These are phyloP conservation scores for Colletotrichum noveboracense DNA, from an alignment of 2,329 filamentous ascomycete genomes.

Conservation along the genomic window DNA sequence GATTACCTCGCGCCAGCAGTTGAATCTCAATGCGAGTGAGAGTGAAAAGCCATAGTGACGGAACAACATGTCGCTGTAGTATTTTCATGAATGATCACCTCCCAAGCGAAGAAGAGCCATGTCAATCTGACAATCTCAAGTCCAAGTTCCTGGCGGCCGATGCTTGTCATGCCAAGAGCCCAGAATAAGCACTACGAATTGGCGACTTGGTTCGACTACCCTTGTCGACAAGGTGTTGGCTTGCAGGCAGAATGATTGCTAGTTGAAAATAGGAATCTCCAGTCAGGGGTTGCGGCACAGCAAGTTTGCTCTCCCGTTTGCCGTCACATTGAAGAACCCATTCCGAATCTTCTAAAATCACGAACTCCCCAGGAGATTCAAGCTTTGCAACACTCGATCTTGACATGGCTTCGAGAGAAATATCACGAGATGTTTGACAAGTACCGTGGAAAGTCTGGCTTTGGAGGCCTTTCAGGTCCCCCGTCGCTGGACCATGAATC, in stretches of 20 bases:
- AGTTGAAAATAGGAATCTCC: no score
- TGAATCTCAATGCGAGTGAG: fast-evolving
- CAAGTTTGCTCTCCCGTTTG: neutral
- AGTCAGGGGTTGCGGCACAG: neutral
- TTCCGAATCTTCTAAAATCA: fast-evolving
- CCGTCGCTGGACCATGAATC: fast-evolving
- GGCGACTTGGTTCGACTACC: fast-evolving
- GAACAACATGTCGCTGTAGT: fast-evolving
- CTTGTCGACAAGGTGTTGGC: fast-evolving
- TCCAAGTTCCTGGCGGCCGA: neutral
- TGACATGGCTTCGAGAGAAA: no score
- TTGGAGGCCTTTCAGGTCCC: neutral
- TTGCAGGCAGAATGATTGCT: neutral
- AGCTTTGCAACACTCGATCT: neutral
- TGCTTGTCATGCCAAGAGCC: neutral
- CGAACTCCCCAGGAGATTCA: fast-evolving
- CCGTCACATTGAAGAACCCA: fast-evolving
- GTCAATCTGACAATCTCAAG: fast-evolving
- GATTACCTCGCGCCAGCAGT: fast-evolving
- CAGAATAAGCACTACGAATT: fast-evolving
- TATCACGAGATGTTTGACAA: neutral
- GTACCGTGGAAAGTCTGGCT: neutral
- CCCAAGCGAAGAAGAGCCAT: neutral
- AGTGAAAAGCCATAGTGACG: neutral
- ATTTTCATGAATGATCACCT: neutral